A percentile compares a stretch with the other conserved stretches of the same genome.
Conservation (phyloP, 2,329 filamentous ascomycete genomes). For the Periconia sp. region DNA sequence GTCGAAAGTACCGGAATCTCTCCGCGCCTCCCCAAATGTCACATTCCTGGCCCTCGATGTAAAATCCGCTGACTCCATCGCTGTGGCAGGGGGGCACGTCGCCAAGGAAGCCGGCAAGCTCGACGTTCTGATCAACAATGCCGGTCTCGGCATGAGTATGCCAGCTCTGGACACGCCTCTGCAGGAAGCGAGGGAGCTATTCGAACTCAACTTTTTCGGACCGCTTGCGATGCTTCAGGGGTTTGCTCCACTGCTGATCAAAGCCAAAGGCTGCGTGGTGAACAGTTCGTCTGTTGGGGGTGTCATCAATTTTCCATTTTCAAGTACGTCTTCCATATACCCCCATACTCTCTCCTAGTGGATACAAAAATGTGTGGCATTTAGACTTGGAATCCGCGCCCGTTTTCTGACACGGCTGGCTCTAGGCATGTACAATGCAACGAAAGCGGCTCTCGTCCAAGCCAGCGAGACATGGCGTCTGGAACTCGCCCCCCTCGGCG, state of each 20-base stretch:
- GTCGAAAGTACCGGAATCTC: constrained; percentile 25
- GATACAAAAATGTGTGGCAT: no score
- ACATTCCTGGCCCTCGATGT: constrained; percentile 18
- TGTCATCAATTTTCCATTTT: no score
- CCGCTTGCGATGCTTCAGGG: no score
- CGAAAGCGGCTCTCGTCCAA: constrained; percentile 38
- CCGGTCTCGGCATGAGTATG: constrained; percentile 34
- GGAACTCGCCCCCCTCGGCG: constrained; percentile 16
- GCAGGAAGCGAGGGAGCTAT: constrained; percentile 9
- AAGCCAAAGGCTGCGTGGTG: no score
- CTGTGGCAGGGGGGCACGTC: not conserved
- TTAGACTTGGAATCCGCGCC: no score
- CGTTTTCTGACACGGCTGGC: not conserved
- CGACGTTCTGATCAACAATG: constrained; percentile 46
- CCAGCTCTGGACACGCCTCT: constrained; percentile 34
- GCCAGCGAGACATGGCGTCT: constrained; percentile 16
- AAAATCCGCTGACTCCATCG: constrained; percentile 3
- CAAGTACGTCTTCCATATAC: no score
- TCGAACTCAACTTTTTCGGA: constrained; percentile 34
- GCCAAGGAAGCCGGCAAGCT: constrained; percentile 8
- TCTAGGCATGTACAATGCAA: constrained; percentile 28
- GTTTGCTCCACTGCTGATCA: no score
- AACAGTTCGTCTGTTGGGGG: no score
- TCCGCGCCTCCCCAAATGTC: constrained; percentile 22
- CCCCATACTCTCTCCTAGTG: no score